These are phyloP conservation scores for Abrus pulchellus DNA, from an alignment of 306 rosid genomes.

Conservation along the genomic window DNA sequence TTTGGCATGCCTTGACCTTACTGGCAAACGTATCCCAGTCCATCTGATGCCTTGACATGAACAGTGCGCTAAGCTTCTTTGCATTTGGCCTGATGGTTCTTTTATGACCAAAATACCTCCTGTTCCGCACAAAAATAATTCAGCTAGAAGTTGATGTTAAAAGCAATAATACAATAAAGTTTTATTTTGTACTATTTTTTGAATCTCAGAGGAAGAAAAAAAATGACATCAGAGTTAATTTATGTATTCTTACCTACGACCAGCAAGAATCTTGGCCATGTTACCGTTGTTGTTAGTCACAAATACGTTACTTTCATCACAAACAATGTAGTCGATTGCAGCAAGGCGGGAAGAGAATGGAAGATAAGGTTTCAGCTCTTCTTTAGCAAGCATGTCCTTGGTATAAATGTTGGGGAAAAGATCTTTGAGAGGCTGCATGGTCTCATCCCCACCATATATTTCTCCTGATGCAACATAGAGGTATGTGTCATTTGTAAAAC, in stretches of 20 bases:
- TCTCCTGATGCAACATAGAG: constrained; percentile 98
- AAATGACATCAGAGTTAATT: constrained; percentile 19
- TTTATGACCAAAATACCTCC: constrained; percentile 98
- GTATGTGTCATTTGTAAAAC: constrained; percentile 87
- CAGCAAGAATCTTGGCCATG: constrained; percentile 99
- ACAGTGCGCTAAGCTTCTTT: constrained; percentile 89
- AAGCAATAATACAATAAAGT: not conserved
- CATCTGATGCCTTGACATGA: constrained; percentile 80
- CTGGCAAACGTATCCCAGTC: constrained; percentile 79
- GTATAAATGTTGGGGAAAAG: constrained; percentile 96
- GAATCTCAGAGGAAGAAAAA: constrained; percentile 26
- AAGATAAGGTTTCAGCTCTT: constrained; percentile 85
- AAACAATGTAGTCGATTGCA: constrained; percentile 94
- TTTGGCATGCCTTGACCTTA: constrained; percentile 80
- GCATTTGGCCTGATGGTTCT: constrained; percentile 99
- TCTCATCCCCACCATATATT: constrained; percentile 97
- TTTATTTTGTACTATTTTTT: not conserved
- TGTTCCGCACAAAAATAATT: constrained; percentile 44
- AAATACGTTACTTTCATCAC: constrained; percentile 96
- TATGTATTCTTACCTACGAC: constrained; percentile 75
- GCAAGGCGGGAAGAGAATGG: constrained; percentile 95
- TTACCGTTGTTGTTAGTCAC: constrained; percentile 97
- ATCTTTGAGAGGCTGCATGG: constrained; percentile 86
- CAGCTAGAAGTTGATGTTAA: not conserved
- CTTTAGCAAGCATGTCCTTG: constrained; percentile 89